Evolutionary conservation across 129 eudicot genomes (phyloP).

Genomic region (Tanacetum coccineum): DNA sequence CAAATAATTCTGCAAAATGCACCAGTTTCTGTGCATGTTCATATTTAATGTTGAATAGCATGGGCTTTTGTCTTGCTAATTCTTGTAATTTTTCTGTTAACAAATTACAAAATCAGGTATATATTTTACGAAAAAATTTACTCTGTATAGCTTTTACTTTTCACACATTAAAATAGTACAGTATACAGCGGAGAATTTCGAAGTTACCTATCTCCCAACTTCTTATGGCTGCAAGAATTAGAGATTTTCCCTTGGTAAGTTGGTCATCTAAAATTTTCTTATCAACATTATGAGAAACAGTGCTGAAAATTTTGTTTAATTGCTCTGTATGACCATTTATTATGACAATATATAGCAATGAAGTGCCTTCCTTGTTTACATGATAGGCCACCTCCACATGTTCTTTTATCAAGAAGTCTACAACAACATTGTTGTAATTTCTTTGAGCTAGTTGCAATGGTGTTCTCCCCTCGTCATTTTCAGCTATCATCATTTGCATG

Average conservation of each 20-base stretch:
- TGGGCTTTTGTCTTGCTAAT: slow-evolving; percentile 14
- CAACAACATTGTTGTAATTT: neutral
- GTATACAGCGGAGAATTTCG: neutral
- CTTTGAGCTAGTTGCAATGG: slow-evolving; percentile 34
- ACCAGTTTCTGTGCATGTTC: slow-evolving; percentile 20
- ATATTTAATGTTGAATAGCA: slow-evolving; percentile 16
- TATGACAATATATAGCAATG: slow-evolving; percentile 28
- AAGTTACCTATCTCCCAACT: slow-evolving; percentile 18
- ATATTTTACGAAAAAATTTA: no score
- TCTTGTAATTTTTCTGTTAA: slow-evolving; percentile 22
- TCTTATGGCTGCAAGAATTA: slow-evolving; percentile 20
- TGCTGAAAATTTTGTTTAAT: slow-evolving; percentile 19
- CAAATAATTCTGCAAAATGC: slow-evolving; percentile 28
- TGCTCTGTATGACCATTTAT: slow-evolving; percentile 11
- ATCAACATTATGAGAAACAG: slow-evolving; percentile 2
- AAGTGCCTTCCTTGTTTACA: slow-evolving; percentile 26
- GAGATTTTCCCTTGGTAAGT: slow-evolving; percentile 10
- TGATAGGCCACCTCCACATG: neutral
- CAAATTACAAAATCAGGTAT: neutral
- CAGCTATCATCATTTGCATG: neutral
- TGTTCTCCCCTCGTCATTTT: slow-evolving; percentile 31
- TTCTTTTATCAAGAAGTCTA: slow-evolving; percentile 17
- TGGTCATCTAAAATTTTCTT: neutral
- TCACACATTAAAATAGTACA: no score
- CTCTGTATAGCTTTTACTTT: no score